phyloP scores from a whole-genome alignment of 257 asterid species.

The Solanum bukasovii region DNA sequence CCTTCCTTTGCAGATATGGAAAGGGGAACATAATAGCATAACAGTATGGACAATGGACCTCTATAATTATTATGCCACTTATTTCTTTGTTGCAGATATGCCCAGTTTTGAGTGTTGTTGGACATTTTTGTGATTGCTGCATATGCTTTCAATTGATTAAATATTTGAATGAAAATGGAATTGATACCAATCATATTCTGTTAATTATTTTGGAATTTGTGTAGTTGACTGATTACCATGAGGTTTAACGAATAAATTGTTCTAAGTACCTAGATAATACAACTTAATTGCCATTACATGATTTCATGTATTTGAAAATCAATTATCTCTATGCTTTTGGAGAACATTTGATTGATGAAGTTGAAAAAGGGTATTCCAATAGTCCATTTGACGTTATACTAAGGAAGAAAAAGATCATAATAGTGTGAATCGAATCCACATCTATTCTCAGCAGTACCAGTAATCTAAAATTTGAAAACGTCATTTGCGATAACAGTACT shows the following conservation, averaged over 20 bases:
- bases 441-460: not conserved
- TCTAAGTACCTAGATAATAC: no score
- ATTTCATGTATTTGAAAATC: not conserved
- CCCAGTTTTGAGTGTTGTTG: not conserved
- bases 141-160: not conserved
- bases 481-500: not conserved
- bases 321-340: not conserved
- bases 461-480: not conserved
- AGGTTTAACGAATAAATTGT: not conserved
- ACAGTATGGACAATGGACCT: not conserved
- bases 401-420: not conserved
- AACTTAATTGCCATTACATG: not conserved
- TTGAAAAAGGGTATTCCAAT: not conserved
- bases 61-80: not conserved
- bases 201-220: not conserved
- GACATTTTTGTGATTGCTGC: not conserved
- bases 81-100: not conserved
- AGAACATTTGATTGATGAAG: not conserved
- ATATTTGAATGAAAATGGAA: not conserved
- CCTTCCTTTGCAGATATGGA: not conserved
- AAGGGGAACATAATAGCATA: not conserved
- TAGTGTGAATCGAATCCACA: not conserved
- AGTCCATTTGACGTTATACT: not conserved
- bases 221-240: not conserved
- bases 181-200: not conserved